phyloP scores from a whole-genome alignment of 345 rosid genomes.

The Melaleuca quinquenervia region DNA sequence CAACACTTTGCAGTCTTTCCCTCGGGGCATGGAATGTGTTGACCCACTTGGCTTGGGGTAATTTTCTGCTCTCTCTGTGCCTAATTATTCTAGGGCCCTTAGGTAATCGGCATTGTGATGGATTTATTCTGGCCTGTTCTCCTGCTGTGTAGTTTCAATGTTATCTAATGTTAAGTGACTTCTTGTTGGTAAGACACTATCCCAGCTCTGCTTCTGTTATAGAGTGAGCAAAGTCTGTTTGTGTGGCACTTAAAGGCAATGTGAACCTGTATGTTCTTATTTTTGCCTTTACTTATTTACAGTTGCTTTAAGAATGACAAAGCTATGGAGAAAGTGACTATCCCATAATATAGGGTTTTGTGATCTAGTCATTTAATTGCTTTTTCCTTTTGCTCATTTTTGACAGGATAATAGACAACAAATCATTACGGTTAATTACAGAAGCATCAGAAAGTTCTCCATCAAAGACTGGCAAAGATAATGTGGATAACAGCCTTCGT shows the following conservation, averaged over 20 bases:
- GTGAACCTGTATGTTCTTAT: neutral
- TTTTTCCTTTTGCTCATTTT: conserved; percentile 1
- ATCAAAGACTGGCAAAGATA: conserved; percentile 43
- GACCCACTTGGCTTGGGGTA: conserved; percentile 97
- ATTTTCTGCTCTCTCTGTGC: neutral
- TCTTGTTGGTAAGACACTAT: neutral
- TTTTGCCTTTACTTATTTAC: neutral
- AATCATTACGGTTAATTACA: conserved; percentile 71
- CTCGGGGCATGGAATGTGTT: conserved; percentile 94
- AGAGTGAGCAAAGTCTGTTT: neutral
- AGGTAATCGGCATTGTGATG: neutral
- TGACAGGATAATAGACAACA: conserved; percentile 84
- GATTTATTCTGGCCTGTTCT: neutral
- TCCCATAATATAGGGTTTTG: neutral
- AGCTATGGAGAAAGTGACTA: neutral
- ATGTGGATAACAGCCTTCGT: conserved; percentile 47
- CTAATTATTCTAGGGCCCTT: neutral
- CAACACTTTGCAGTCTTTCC: conserved; percentile 61
- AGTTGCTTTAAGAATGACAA: neutral
- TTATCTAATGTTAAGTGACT: neutral
- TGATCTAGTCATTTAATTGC: neutral
- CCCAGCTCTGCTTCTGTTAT: neutral
- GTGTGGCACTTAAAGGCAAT: neutral
- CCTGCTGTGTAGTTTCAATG: neutral
- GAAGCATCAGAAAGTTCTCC: conserved; percentile 58